A percentile compares a stretch with the other conserved stretches of the same genome.
Conservation (phyloP, 768 basidiomycete genomes). For the Chlorophyllum brunneum region DNA sequence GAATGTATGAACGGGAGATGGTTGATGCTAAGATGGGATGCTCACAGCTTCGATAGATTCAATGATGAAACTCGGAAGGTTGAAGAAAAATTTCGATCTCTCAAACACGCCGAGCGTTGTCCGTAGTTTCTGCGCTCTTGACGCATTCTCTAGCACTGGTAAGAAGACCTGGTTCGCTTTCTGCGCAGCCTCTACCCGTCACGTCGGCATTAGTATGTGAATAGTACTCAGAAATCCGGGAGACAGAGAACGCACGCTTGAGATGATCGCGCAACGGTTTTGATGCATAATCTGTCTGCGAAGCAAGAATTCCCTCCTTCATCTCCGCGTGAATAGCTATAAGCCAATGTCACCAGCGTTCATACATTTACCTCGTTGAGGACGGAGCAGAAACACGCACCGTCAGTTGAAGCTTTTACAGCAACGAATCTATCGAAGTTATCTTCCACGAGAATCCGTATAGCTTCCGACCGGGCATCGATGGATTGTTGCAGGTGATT, state of each 20-base stretch:
- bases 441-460: constrained; percentile 91
- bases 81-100: constrained; percentile 97
- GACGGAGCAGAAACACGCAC: constrained; percentile 35
- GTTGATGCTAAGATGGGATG: constrained; percentile 11
- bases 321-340: constrained; percentile 88
- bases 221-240: background rate
- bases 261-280: constrained; percentile 78
- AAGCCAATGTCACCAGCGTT: constrained; percentile 8
- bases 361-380: background rate
- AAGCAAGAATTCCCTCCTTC: constrained; percentile 81
- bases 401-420: constrained; percentile 95
- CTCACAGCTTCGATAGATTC: constrained; percentile 87
- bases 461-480: constrained; percentile 90
- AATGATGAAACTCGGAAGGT: constrained; percentile 86
- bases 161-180: constrained; percentile 96
- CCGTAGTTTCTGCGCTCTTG: constrained; percentile 89
- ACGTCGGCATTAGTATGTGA: constrained; percentile 6
- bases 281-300: constrained; percentile 77
- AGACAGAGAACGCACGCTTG: constrained; percentile 57
- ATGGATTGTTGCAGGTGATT: constrained; percentile 71
- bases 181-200: constrained; percentile 68
- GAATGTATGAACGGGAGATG: background rate
- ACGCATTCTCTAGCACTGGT: constrained; percentile 92
- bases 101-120: constrained; percentile 95
- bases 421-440: constrained; percentile 98